Evolutionary conservation across 2,329 filamentous ascomycete species (phyloP), one percentile per base, ranked within the genome.

Genomic region (Apiospora koreana): DNA sequence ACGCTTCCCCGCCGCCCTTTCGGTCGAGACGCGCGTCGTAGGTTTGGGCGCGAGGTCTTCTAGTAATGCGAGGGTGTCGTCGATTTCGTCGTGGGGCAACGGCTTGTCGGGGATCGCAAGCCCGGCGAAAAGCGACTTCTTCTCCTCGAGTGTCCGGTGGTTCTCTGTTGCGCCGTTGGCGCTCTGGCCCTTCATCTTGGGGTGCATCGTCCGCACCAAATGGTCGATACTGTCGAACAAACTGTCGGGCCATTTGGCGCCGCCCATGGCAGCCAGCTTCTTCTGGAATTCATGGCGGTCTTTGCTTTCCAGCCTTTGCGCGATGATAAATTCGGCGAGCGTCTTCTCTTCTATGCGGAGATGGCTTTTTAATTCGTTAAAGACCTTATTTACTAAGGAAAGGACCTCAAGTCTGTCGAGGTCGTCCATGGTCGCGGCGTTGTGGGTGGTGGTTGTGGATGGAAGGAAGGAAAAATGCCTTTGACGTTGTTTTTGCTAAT

Each of bases 251-350:
- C 98, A 97, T 67, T 84, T 94, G 35, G 88, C 94, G 73, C 92
- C 93, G 69, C 93, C 93, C 81, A 97, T 91, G 41, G 86, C 89
- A 74, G 91, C 89, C 74, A 98, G 86, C 78, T 90, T 90, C 74
- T 86, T 84, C 83, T 93, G 93, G 84, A 98, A 99, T 38, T 93
- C 91, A 68, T 87, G 81, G 70, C 93, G 85, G 38, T 87, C 88
- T 68, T 86, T 87, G 83, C 91, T 93, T 87, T 95, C 89, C 79
- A 92, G 83, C 76, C 97, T 94, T 79, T 97, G 93, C 72, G 93
- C 93, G 78, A 99, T 97, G 77, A 99, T 90, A 79, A 97, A 99
- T 82, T 99, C 96, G 75, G 96, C 95, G 35, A 99, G 90, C 6
- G 94, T 97, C 82, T 97, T 98, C 83, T 99, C 95, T 79, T 89